Evolutionary conservation across 2,329 filamentous ascomycete species (phyloP).

Genomic region (Byssochlamys sp.): DNA sequence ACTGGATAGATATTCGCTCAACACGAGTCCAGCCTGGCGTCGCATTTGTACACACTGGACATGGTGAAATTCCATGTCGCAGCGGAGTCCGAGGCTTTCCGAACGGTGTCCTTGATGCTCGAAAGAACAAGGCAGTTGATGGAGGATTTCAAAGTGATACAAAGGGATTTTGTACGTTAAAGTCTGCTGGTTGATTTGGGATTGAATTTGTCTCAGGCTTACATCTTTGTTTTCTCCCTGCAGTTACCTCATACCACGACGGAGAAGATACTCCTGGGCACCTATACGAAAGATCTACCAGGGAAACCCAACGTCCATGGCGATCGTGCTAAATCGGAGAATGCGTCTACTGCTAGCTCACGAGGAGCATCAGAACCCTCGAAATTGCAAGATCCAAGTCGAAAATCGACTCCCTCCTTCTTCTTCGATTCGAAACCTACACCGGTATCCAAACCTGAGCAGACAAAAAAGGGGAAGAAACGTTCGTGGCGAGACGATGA

Average conservation of each 20-base stretch:
- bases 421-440: constrained; percentile 11
- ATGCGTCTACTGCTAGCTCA: neutral
- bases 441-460: constrained; percentile 7
- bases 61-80: constrained; percentile 23
- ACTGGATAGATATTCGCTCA: constrained; percentile 27
- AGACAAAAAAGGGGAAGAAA: constrained; percentile 11
- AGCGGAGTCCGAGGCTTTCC: constrained; percentile 18
- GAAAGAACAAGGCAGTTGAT: constrained; percentile 31
- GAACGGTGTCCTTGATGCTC: constrained; percentile 27
- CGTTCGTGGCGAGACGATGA: constrained; percentile 10
- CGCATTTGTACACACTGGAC: constrained; percentile 30
- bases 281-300: constrained; percentile 2
- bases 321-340: constrained; percentile 7
- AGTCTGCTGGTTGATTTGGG: neutral
- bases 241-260: constrained; percentile 11
- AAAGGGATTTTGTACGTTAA: constrained; percentile 26
- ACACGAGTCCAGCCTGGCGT: constrained; percentile 31
- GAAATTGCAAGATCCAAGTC: neutral
- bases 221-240: neutral
- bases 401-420: constrained; percentile 8
- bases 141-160: constrained; percentile 24
- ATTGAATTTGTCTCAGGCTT: neutral
- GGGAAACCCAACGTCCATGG: constrained; percentile 2
- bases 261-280: constrained; percentile 5
- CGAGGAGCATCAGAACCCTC: neutral